These are phyloP conservation scores for Aspergillus cejpii DNA, from an alignment of 2,329 filamentous ascomycete genomes.

Conservation along the genomic window DNA sequence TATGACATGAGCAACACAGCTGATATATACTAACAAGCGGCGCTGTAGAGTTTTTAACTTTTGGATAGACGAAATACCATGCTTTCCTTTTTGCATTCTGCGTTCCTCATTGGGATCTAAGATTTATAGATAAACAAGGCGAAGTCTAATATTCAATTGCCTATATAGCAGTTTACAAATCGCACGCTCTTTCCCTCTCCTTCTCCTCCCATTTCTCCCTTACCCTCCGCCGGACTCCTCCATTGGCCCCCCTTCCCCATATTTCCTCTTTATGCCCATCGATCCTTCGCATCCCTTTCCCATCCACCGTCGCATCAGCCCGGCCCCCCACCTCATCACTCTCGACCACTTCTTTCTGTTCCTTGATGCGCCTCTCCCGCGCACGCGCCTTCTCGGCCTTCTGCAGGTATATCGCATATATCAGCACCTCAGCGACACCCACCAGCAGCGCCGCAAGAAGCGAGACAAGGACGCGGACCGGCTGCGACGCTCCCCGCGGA, in stretches of 20 bases:
- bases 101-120: neutral
- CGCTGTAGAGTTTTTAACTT: constrained; percentile 10
- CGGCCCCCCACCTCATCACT: constrained; percentile 15
- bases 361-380: constrained; percentile 34
- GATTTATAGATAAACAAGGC: neutral
- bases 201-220: constrained; percentile 34
- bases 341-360: constrained; percentile 35
- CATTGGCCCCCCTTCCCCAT: constrained; percentile 38
- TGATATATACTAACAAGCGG: constrained; percentile 10
- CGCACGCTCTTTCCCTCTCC: constrained; percentile 14
- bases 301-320: neutral
- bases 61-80: constrained; percentile 6
- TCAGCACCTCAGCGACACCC: constrained; percentile 42
- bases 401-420: constrained; percentile 43
- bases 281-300: neutral
- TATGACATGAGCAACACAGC: constrained; percentile 9
- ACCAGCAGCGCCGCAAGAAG: constrained; percentile 38
- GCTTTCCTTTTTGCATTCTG: constrained; percentile 3
- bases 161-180: constrained; percentile 11
- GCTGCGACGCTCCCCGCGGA: constrained; percentile 24
- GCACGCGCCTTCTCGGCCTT: constrained; percentile 38
- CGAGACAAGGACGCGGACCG: constrained; percentile 37
- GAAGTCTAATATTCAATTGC: constrained; percentile 1
- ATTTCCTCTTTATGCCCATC: constrained; percentile 31
- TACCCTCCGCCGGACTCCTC: constrained; percentile 37